Conservation (phyloP, 345 rosid species). For the Aquilaria yunnanensis region DNA sequence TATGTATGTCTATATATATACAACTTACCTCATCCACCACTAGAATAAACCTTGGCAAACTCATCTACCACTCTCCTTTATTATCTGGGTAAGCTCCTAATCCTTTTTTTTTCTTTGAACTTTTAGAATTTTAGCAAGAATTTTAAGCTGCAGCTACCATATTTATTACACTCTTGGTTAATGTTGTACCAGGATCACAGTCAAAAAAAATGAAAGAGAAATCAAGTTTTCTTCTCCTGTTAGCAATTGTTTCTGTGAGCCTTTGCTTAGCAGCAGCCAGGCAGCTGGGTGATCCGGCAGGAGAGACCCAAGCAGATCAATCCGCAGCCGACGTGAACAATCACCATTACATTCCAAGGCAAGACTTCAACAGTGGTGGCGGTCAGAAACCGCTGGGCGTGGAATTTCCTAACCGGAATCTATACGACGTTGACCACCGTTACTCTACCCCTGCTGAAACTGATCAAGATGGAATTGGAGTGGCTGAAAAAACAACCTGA, state of each 20-base stretch:
- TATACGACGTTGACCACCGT: neutral
- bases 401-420: neutral
- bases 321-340: slow-evolving; percentile 9
- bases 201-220: slow-evolving; percentile 6
- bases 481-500: neutral
- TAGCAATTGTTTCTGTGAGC: slow-evolving; percentile 16
- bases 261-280: slow-evolving; percentile 15
- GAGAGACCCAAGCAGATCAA: neutral
- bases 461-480: neutral
- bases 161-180: neutral
- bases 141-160: neutral
- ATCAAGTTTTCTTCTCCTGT: slow-evolving; percentile 18
- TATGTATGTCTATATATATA: too few species aligned
- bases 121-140: neutral
- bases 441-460: too few species aligned
- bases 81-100: neutral
- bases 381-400: slow-evolving; percentile 7
- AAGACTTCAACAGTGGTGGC: slow-evolving; percentile 6
- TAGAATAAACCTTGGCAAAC: too few species aligned
- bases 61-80: too few species aligned
- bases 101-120: neutral
- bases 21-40: too few species aligned
- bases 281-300: neutral
- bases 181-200: neutral
- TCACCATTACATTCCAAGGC: slow-evolving; percentile 26